phyloP scores from a whole-genome alignment of 1,139 yeast genomes.

The Candida sojae region DNA sequence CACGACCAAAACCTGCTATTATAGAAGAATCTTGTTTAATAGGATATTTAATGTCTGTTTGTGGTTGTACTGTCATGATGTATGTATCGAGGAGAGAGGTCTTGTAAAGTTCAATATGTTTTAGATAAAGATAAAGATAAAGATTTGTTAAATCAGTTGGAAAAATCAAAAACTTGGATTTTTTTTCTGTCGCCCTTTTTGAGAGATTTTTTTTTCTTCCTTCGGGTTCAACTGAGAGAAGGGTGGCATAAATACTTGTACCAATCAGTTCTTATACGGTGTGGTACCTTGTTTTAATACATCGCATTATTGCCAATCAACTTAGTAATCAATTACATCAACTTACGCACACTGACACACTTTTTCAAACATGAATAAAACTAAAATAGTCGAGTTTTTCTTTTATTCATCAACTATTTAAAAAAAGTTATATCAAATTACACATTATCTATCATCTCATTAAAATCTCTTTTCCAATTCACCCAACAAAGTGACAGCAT shows the following conservation, averaged over 20 bases:
- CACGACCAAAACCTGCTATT: slow-evolving; percentile 92
- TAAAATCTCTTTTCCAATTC: slow-evolving; percentile 74
- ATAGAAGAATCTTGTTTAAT: slow-evolving; percentile 56
- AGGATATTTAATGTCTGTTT: slow-evolving; percentile 56
- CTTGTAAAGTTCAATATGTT: too few relatives aligned
- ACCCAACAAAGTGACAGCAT: slow-evolving; percentile 80
- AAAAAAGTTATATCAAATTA: neutral
- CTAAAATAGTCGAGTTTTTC: neutral
- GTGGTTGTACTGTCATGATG: slow-evolving; percentile 10
- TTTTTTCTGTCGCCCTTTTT: neutral
- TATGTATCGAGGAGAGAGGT: neutral
- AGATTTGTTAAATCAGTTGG: neutral
- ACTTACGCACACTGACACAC: neutral
- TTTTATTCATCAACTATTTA: neutral
- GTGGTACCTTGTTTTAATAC: too few relatives aligned
- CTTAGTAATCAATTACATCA: slow-evolving; percentile 1
- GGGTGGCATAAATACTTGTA: too few relatives aligned
- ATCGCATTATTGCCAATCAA: too few relatives aligned
- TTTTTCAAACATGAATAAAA: neutral
- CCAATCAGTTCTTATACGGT: too few relatives aligned
- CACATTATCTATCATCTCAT: slow-evolving; percentile 4
- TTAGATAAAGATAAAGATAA: too few relatives aligned
- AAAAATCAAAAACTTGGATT: too few relatives aligned
- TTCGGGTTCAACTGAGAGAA: too few relatives aligned
- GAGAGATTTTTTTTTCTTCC: neutral